These are phyloP conservation scores for Paecilomyces niveus DNA, from an alignment of 2,329 filamentous ascomycete genomes.

Conservation along the genomic window DNA sequence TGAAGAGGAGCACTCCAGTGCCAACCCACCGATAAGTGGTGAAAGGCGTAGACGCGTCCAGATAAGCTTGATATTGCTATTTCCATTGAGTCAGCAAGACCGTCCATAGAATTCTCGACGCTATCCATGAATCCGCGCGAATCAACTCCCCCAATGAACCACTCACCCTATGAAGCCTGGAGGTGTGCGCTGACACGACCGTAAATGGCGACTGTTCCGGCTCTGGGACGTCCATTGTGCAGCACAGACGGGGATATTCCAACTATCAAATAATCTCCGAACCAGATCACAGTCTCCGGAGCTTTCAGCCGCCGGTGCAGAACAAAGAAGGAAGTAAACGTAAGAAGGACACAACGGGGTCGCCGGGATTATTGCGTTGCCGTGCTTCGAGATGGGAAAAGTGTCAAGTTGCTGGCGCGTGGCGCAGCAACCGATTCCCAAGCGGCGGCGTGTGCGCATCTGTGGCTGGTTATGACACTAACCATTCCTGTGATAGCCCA, in stretches of 20 bases:
- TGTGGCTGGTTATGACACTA: background rate
- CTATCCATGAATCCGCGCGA: background rate
- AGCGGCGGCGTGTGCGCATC: background rate
- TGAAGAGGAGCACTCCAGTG: conserved; percentile 65
- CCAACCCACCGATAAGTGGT: conserved; percentile 83
- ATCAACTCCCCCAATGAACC: background rate
- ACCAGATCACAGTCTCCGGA: background rate
- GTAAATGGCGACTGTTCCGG: conserved; percentile 88
- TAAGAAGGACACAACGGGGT: background rate
- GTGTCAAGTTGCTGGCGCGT: background rate
- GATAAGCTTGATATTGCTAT: conserved; percentile 86
- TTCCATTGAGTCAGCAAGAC: conserved; percentile 5
- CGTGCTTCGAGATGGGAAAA: background rate
- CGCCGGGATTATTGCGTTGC: background rate
- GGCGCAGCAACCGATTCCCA: background rate
- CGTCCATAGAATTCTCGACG: background rate
- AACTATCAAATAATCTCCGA: background rate
- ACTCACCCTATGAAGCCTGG: conserved; percentile 37
- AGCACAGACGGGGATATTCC: background rate
- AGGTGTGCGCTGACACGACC: conserved; percentile 77
- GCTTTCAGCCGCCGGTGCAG: background rate
- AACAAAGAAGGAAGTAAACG: background rate
- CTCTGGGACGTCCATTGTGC: conserved; percentile 74
- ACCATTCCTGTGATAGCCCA: background rate
- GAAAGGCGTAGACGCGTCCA: conserved; percentile 89